Base-by-base conservation (phyloP, 2,329 filamentous ascomycete species). In the Cucurbitaria berberidis region DNA sequence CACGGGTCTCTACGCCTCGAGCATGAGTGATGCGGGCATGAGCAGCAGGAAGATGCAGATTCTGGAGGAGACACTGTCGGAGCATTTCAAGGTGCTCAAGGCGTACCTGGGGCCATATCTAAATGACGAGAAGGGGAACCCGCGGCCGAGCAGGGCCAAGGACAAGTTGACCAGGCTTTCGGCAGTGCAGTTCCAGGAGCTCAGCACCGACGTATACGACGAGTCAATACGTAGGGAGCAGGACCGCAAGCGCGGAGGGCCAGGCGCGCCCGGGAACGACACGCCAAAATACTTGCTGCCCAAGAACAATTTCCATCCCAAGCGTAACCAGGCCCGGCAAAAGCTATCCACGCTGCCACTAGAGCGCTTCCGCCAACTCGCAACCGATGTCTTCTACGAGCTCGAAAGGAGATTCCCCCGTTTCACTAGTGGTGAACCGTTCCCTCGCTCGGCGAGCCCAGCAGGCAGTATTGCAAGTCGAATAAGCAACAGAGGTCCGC, bases 201-300 rank as follows among this genome's bases (percentile, higher is more conserved):
- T 99, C 58, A 97, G 93, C 77, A 98, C 93, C 52, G 95, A 99
- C 77, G 93, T 99, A 35, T 98, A 90, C 77, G 95, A 99, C 76
- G 95, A 99, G 78, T 82, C 98, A 61, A 82, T 96, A 63, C 88
- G 95, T 54, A 86, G 95, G 60, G 93, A 98, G 75, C 85, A 89
- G 61, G 82, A 81, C 45, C 76, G 78, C 32, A 70, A 73, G 52
- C 70, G 75, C 45, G 74, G 77, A 26, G 77, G 78, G n/a, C 72
- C 72, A 19, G 68, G 82, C 45, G 82, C 82, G 41, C 78, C 78
- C 26, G 75, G 76, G 41, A 78, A 74, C 63, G 66, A 72, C 42
- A 75, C 68, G 60, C 78, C 66, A 74, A 83, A 74, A 11, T 96
- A 87, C 70, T 84, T 99, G 5, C 79, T 90, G 21, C 91, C 95